These are phyloP conservation scores for Atalantia buxifolia DNA, from an alignment of 345 rosid species.

Conservation along the genomic window DNA sequence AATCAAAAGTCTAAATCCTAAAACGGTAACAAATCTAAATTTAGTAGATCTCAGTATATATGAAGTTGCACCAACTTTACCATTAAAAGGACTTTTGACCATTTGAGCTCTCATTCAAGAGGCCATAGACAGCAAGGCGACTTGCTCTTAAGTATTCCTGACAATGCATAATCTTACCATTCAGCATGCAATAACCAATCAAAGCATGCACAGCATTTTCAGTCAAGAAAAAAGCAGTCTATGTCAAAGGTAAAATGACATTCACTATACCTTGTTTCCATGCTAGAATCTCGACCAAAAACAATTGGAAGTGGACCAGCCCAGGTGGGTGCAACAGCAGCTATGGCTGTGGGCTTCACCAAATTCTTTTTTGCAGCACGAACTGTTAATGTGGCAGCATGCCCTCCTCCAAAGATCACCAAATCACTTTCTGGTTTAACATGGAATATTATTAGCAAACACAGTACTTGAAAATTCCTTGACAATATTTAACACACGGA, in stretches of 20 bases:
- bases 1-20: background rate
- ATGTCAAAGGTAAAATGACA: background rate
- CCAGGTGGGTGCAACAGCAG: constrained; percentile 93
- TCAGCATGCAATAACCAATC: background rate
- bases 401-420: constrained; percentile 83
- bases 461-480: background rate
- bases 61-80: background rate
- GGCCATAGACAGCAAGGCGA: background rate
- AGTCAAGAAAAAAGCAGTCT: background rate
- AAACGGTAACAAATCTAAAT: background rate
- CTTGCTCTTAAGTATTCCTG: background rate
- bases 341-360: constrained; percentile 77
- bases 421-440: constrained; percentile 47
- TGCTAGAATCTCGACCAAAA: constrained; percentile 82
- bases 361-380: constrained; percentile 73
- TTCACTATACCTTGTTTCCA: constrained; percentile 69
- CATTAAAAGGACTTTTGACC: background rate
- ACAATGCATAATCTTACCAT: background rate
- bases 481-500: background rate
- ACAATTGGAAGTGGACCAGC: constrained; percentile 93
- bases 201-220: background rate
- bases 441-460: constrained; percentile 17
- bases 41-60: background rate
- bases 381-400: constrained; percentile 70
- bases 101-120: background rate